Conservation (phyloP, 192 early-diverging fungal species). For the Coemansia sp. region DNA sequence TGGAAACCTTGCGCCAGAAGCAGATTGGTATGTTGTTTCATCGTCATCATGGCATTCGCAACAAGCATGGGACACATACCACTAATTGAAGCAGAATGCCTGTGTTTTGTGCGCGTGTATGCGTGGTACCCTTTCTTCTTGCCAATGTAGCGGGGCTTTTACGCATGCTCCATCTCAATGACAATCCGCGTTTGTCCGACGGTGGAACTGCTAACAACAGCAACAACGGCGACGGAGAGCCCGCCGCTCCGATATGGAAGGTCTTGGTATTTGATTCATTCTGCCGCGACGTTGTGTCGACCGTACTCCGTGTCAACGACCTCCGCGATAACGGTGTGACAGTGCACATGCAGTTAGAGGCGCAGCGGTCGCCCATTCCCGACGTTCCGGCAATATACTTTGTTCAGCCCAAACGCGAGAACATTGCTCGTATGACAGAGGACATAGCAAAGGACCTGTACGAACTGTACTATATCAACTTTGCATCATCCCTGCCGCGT, state of each 20-base stretch:
- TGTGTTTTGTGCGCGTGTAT: neutral
- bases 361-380: conserved; percentile 82
- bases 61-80: neutral
- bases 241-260: conserved; percentile 80
- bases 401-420: conserved; percentile 85
- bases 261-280: conserved; percentile 93
- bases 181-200: conserved; percentile 48
- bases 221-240: conserved; percentile 20
- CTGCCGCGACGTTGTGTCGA: conserved; percentile 93
- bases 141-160: conserved; percentile 67
- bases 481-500: conserved; percentile 82
- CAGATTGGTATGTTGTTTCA: conserved; percentile 58
- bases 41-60: neutral
- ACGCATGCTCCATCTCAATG: conserved; percentile 87
- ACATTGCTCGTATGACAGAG: conserved; percentile 75
- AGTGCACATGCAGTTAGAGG: conserved; percentile 89
- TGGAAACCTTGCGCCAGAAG: conserved; percentile 33
- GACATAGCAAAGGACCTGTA: conserved; percentile 89
- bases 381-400: conserved; percentile 99
- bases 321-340: conserved; percentile 94
- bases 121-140: neutral
- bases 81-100: neutral
- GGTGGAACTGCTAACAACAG: neutral
- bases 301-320: conserved; percentile 94
- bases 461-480: conserved; percentile 96